A percentile compares a stretch with the other conserved stretches of the same genome.
phyloP scores from a whole-genome alignment of 768 basidiomycete species.

The Phanerochaete sordida region DNA sequence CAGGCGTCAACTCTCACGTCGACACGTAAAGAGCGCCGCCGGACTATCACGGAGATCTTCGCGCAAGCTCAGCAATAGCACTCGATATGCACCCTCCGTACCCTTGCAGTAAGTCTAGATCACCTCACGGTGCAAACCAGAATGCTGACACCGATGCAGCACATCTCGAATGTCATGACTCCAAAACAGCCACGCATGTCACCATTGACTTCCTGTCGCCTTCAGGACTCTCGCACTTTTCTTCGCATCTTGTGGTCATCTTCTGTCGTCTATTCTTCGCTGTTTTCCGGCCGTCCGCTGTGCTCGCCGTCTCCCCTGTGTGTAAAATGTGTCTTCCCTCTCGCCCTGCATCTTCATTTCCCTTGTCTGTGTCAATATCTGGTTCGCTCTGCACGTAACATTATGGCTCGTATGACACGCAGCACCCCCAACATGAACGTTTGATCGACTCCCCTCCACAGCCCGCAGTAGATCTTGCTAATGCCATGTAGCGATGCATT shows the following conservation, averaged over 20 bases:
- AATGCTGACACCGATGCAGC: neutral
- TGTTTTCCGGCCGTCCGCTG: neutral
- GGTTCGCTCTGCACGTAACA: neutral
- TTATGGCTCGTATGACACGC: neutral
- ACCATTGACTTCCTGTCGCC: neutral
- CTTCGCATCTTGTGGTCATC: neutral
- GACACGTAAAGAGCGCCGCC: conserved; percentile 38
- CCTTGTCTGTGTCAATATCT: neutral
- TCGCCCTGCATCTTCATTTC: neutral
- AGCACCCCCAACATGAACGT: neutral
- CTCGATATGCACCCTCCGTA: neutral
- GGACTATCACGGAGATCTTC: conserved; percentile 52
- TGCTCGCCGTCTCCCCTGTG: neutral
- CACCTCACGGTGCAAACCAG: neutral
- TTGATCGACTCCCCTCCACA: neutral
- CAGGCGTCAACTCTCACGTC: conserved; percentile 31
- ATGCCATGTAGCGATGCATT: neutral
- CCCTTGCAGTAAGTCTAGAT: neutral
- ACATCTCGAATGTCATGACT: neutral
- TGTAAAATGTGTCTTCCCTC: neutral
- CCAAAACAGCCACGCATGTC: neutral
- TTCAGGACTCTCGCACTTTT: neutral
- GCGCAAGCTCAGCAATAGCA: conserved; percentile 27
- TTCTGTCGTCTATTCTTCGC: neutral
- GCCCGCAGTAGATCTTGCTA: neutral